These are phyloP conservation scores for Phyllosticta ampelicida DNA, from an alignment of 2,329 filamentous ascomycete genomes.

Conservation along the genomic window DNA sequence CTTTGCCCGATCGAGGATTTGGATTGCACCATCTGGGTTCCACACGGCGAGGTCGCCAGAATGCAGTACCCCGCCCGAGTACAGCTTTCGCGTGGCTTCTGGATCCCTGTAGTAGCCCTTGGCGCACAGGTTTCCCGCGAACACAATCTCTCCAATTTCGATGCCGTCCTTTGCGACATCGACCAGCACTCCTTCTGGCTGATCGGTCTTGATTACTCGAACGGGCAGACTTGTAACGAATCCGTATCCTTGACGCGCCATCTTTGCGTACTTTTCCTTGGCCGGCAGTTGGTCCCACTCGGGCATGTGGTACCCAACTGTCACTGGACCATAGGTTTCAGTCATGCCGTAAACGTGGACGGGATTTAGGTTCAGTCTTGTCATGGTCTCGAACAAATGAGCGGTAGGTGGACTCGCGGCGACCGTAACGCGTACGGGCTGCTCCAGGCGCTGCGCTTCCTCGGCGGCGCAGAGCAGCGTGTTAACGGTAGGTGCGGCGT, in stretches of 20 bases:
- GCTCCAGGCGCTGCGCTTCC: conserved; percentile 58
- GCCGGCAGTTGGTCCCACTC: conserved; percentile 65
- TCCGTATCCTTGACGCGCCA: conserved; percentile 91
- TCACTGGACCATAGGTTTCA: conserved; percentile 92
- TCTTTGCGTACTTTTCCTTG: conserved; percentile 72
- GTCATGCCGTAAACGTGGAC: conserved; percentile 86
- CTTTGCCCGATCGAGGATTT: conserved; percentile 89
- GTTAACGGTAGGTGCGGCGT: conserved; percentile 92
- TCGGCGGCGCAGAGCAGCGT: conserved; percentile 75
- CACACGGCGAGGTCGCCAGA: conserved; percentile 88
- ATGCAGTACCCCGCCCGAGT: conserved; percentile 75
- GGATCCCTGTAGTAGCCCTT: conserved; percentile 87
- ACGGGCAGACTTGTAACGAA: conserved; percentile 74
- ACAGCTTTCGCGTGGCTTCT: conserved; percentile 76
- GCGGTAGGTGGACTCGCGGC: conserved; percentile 84
- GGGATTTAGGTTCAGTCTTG: conserved; percentile 69
- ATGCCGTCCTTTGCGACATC: conserved; percentile 60
- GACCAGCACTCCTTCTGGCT: conserved; percentile 37
- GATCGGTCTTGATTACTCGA: conserved; percentile 70
- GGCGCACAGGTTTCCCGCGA: conserved; percentile 82
- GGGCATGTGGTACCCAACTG: conserved; percentile 81
- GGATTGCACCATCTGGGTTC: conserved; percentile 80
- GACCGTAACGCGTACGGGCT: conserved; percentile 76
- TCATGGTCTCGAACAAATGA: conserved; percentile 91
- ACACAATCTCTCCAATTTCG: conserved; percentile 77